A percentile compares a stretch with the other conserved stretches of the same genome.
Evolutionary conservation across 768 basidiomycete species (phyloP).

Genomic region (Peribolospora kevripleyi): DNA sequence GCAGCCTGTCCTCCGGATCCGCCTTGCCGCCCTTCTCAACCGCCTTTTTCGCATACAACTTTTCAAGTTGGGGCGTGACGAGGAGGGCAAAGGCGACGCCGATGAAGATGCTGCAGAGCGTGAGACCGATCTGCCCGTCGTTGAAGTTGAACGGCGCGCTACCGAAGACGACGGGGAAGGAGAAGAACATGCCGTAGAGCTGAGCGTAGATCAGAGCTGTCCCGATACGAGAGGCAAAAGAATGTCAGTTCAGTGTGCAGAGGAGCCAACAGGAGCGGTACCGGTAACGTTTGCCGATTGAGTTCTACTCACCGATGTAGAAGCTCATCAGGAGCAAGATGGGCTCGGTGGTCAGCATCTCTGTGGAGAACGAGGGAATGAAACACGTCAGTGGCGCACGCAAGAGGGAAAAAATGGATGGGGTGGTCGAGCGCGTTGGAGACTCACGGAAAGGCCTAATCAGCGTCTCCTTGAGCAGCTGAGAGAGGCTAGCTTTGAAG

Average conservation of each 20-base stretch:
- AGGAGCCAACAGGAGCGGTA: too few species aligned
- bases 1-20: constrained; percentile 3
- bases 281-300: too few species aligned
- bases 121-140: constrained; percentile 12
- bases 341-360: not conserved
- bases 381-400: not conserved
- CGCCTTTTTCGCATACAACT: not conserved
- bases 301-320: not conserved
- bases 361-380: not conserved
- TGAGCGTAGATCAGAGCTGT: not conserved
- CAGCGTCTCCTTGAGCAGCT: constrained; percentile 11
- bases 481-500: constrained; percentile 7
- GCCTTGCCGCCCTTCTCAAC: constrained; percentile 7
- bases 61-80: constrained; percentile 9
- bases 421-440: too few species aligned
- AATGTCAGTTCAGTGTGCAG: too few species aligned
- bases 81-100: constrained; percentile 11
- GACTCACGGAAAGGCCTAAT: constrained; percentile 12
- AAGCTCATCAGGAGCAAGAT: not conserved
- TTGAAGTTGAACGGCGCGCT: constrained; percentile 11
- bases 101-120: constrained; percentile 12
- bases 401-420: too few species aligned
- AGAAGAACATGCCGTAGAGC: constrained; percentile 7
- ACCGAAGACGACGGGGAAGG: constrained; percentile 12
- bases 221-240: too few species aligned